Conservation (phyloP, 768 basidiomycete species). For the Tulasnella sp. region DNA sequence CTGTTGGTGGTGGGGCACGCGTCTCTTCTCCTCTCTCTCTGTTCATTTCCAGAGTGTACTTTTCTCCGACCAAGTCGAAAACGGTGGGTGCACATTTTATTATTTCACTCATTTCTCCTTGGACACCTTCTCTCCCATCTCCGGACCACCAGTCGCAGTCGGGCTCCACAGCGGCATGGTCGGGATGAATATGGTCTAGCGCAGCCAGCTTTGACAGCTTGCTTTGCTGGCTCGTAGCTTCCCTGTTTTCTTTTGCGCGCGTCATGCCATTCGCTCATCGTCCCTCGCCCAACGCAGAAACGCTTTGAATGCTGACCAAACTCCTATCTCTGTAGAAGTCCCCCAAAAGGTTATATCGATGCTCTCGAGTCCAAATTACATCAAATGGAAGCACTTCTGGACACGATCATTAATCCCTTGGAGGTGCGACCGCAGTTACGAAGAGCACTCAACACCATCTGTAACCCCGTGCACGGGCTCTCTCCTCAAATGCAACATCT, state of each 20-base stretch:
- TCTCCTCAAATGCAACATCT: too few relatives aligned
- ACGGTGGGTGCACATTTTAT: constrained; percentile 25
- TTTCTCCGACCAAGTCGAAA: constrained; percentile 27
- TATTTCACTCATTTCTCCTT: not conserved
- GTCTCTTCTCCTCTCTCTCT: not conserved
- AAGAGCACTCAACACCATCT: too few relatives aligned
- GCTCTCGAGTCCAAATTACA: constrained; percentile 87
- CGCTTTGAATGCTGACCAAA: not conserved
- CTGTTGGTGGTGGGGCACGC: not conserved
- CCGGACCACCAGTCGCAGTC: not conserved
- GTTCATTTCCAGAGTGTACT: constrained; percentile 26
- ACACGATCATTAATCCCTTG: constrained; percentile 65
- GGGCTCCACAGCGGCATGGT: not conserved
- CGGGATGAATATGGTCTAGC: not conserved
- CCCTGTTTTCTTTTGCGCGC: not conserved
- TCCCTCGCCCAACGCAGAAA: not conserved
- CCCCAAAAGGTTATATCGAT: constrained; percentile 92
- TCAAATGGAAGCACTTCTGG: constrained; percentile 83
- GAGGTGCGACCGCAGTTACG: too few relatives aligned
- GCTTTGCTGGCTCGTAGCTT: not conserved
- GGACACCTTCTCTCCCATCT: not conserved
- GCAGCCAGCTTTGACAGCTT: not conserved
- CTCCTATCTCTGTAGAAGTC: constrained; percentile 41
- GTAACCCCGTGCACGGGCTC: too few relatives aligned
- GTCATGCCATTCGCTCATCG: too few relatives aligned